phyloP scores from a whole-genome alignment of 2,329 filamentous ascomycete species.

The Paecilomyces sp. region DNA sequence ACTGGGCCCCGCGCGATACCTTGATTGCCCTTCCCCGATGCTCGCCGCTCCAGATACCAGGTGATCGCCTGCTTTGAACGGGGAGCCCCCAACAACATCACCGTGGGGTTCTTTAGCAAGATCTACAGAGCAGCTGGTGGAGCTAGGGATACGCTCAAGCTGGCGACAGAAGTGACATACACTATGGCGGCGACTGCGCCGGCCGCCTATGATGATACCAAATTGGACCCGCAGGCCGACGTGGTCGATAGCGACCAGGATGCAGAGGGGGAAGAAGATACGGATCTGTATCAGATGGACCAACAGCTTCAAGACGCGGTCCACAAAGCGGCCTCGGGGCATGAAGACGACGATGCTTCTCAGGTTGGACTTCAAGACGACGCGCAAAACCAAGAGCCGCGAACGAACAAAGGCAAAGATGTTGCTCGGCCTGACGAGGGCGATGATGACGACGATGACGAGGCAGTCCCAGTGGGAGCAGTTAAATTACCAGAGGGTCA shows the following conservation, averaged over 20 bases:
- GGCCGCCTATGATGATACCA: constrained; percentile 29
- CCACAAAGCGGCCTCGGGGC: constrained; percentile 26
- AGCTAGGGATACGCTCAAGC: constrained; percentile 15
- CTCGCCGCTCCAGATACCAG: constrained; percentile 16
- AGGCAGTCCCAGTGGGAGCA: constrained; percentile 23
- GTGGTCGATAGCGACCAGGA: constrained; percentile 36
- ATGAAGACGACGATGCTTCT: constrained; percentile 21
- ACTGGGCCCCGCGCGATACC: constrained; percentile 8
- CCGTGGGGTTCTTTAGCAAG: constrained; percentile 6
- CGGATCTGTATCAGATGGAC: constrained; percentile 33
- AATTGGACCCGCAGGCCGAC: constrained; percentile 23
- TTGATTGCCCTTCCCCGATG: constrained; percentile 12
- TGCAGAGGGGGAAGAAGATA: constrained; percentile 38
- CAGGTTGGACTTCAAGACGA: constrained; percentile 30
- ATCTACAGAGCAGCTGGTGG: constrained; percentile 4
- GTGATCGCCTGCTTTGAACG: constrained; percentile 19
- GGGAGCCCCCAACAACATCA: constrained; percentile 9
- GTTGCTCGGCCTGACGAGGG: constrained; percentile 15
- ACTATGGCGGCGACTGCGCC: constrained; percentile 36
- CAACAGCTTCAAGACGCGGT: constrained; percentile 32
- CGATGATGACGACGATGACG: constrained; percentile 32
- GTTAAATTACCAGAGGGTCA: constrained; percentile 28
- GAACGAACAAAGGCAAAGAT: constrained; percentile 26
- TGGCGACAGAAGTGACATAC: constrained; percentile 31
- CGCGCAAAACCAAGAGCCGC: constrained; percentile 10